Evolutionary conservation across 2,329 filamentous ascomycete genomes (phyloP), one percentile per base, ranked within the genome.

Genomic region (Pyrenochaeta sp.): DNA sequence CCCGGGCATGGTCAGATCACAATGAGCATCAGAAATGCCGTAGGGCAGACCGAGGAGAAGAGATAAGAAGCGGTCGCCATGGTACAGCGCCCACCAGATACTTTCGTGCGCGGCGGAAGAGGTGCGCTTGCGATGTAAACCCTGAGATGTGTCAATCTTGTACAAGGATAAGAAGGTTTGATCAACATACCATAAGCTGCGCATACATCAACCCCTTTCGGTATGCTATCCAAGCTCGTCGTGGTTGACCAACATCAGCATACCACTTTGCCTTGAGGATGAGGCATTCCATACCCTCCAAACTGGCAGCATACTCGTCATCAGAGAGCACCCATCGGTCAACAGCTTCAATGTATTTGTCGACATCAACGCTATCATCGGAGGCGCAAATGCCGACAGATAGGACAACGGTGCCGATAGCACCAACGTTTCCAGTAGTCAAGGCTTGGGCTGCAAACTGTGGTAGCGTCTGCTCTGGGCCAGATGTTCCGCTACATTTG

Each of bases 21-120:
- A 75, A 41, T 78, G 76, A 1, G 66, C 51, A 53, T 80, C 77
- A 54, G 52, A 65, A 33, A 79, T 72, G 27, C 73, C 75, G 49
- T 79, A 77, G 2, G 84, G 84, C 6, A 86, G 75, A 11, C 84
- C 84, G 3, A 86, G 75, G n/a, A 84, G 72, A 15, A 84, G 64
- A 20, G 82, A 82, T 5, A 84, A 63, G 56, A 81, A 80, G 27
- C 83, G 76, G 56, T 87, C 85, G 2, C 72, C 72, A 30, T 75
- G 70, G 46, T 74, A 77, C 17, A 78, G 49, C 2, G 66, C 58
- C 76, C 75, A 78, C 73, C 73, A 78, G 23, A 78, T 75, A 30
- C 67, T 73, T 40, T 77, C 74, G 45, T 73, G 72, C 4, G 70
- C 60, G 41, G 61, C 56, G 15, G 68, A 73, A 30, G 61, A 39